Base-by-base conservation (phyloP, 192 early-diverging fungal species). In the Entomortierella lignicola region DNA sequence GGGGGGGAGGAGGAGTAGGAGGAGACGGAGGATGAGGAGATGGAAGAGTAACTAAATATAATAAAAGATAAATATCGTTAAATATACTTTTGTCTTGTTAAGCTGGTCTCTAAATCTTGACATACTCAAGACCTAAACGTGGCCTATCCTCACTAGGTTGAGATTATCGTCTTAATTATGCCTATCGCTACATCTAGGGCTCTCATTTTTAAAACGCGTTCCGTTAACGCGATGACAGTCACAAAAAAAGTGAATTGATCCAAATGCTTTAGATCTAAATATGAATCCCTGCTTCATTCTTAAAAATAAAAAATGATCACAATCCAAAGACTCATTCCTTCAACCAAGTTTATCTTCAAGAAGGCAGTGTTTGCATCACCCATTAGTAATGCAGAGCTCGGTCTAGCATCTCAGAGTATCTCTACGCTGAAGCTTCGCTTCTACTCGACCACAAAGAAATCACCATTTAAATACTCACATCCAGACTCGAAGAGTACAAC, bases 391-490 rank as follows among this genome's bases (percentile, higher is more conserved):
- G 3, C 42, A 13, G 42, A 34, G 30, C 60, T 62, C 18, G 17
- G 34, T 42, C 12, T 18, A 12, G 44, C 44, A 13, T 10, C 21
- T n/a, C 47, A 56, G 4, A n/a, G 20, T 39, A 67, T 3, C 59
- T 55, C 30, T 8, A 13, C 42, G 8, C 20, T 27, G 18, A 21
- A 29, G 4, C 10, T 58, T 25, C 58, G 60, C 0, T 56, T 63
- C 47, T 62, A 60, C 30, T 59, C 72, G 13, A 25, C 23, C 2
- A 54, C 59, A 8, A 74, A 66, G 54, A 66, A 60, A 31, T 53
- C 72, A 8, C 72, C 63, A 31, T 74, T 74, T 55, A 66, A 73
- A 29, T 66, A 65, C 63, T 65, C 63, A 15, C 62, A 66, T 34
- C 63, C 63, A 41, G 71, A 73, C 30, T 73, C 71, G 11, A 73